phyloP scores from a whole-genome alignment of 129 eudicot species.

The Chrysanthemum lavandulifolium region DNA sequence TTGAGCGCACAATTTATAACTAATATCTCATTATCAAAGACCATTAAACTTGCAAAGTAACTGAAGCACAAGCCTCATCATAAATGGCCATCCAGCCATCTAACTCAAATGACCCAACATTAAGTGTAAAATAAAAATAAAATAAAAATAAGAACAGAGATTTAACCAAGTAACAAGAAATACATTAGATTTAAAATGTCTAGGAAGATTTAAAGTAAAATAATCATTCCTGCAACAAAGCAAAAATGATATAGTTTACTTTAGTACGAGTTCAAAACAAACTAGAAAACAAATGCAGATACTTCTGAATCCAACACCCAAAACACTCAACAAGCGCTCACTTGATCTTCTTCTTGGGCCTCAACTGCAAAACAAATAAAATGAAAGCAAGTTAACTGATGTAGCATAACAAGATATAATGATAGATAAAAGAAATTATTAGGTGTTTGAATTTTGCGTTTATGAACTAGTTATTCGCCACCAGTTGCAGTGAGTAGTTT shows the following conservation, averaged over 20 bases:
- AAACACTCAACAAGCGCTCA: neutral
- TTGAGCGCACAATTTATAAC: too few species aligned
- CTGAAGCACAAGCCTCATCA: too few species aligned
- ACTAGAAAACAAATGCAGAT: neutral
- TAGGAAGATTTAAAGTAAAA: constrained; percentile 2
- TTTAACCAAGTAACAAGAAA: neutral
- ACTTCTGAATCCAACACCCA: constrained; percentile 1
- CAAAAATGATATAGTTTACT: constrained; percentile 4
- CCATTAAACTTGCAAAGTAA: too few species aligned
- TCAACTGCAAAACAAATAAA: constrained; percentile 31
- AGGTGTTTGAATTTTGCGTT: too few species aligned
- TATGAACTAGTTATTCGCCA: too few species aligned
- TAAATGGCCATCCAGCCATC: too few species aligned
- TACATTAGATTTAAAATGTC: neutral
- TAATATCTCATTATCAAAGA: too few species aligned
- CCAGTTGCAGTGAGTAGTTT: too few species aligned
- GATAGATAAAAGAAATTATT: neutral
- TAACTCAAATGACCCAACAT: too few species aligned
- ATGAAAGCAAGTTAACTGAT: neutral
- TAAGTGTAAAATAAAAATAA: neutral
- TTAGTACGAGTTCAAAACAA: neutral
- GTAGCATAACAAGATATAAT: neutral
- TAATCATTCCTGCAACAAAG: neutral
- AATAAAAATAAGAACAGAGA: neutral
- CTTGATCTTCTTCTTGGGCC: constrained; percentile 53